These are phyloP conservation scores for Hypomontagnella submonticulosa DNA, from an alignment of 495 filamentous ascomycete species.

Conservation along the genomic window DNA sequence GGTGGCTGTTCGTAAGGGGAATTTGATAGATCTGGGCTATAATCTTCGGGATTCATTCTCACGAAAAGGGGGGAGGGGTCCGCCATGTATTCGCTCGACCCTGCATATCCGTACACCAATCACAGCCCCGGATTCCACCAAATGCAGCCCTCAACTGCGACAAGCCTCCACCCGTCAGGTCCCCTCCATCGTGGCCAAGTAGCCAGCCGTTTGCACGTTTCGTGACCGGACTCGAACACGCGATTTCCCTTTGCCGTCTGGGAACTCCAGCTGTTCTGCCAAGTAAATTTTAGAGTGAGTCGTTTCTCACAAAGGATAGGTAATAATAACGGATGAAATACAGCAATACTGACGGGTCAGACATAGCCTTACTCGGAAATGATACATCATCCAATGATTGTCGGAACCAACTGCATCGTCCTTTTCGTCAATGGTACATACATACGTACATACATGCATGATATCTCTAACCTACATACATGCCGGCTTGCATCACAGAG, in stretches of 20 bases:
- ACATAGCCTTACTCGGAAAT: slow-evolving; percentile 4
- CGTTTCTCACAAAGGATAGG: slow-evolving; percentile 11
- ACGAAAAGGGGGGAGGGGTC: not conserved
- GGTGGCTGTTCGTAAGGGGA: too few species aligned
- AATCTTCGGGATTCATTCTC: not conserved
- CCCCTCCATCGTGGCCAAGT: slow-evolving; percentile 22
- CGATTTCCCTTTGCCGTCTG: slow-evolving; percentile 10
- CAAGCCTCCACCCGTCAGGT: slow-evolving; percentile 21
- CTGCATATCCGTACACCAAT: slow-evolving; percentile 37
- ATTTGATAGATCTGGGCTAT: not conserved
- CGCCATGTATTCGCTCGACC: slow-evolving; percentile 19
- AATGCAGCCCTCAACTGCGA: slow-evolving; percentile 29
- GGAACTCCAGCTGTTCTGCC: slow-evolving; percentile 14
- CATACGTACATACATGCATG: slow-evolving; percentile 1
- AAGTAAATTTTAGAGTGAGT: slow-evolving; percentile 18
- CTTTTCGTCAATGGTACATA: slow-evolving; percentile 14
- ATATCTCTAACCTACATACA: slow-evolving; percentile 13
- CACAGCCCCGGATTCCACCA: not conserved
- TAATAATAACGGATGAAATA: not conserved
- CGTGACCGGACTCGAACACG: slow-evolving; percentile 10
- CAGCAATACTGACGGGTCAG: not conserved
- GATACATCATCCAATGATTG: slow-evolving; percentile 24
- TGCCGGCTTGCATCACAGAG: slow-evolving; percentile 15
- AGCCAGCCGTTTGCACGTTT: slow-evolving; percentile 29
- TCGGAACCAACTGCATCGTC: not conserved